Evolutionary conservation across 768 basidiomycete genomes (phyloP), one percentile per base, ranked within the genome.

Genomic region (Galerina sulciceps): DNA sequence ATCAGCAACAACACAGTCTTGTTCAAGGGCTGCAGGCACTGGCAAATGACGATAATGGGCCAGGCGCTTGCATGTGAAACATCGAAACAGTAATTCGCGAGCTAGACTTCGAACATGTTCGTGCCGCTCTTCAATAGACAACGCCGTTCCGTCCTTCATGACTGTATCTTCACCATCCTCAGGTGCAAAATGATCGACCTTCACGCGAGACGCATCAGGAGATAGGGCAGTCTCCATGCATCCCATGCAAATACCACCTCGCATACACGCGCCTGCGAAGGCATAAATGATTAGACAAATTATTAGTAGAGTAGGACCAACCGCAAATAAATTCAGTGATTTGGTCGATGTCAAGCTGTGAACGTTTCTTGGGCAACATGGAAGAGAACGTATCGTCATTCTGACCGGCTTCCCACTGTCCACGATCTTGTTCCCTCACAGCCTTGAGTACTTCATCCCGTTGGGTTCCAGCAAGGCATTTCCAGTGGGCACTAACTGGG

Each of bases 241-340:
- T 15, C 81, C 81, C 81, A 93, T 87, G 69, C 92, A 94, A n/a
- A 84, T 71, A 13, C 90, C 89, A 8, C 90, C 90, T 66, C 88
- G 89, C 69, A 78, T 81, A 69, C 93, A 94, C 8, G 83, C 72
- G 36, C 76, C 81, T 84, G 45, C 26, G 54, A 14, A 8, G 35
- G 9, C 2, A n/a, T 49, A 49, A 10, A 15, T 44, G 10, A 1
- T 18, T 57, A 11, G 36, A 44, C 9, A 26, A 53, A 2, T 14
- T 5, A n/a, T 18, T 10, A 22, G 14, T 0, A 22, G 51, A 47
- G 11, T 22, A 41, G 23, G 15, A 58, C 78, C 17, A 59, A 76
- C 86, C 83, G 66, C 93, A 94, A 26, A 92, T 76, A 63, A 93
- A 94, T 64, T 93, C 90, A 0, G 91, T 93, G 8, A 82, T 90